Evolutionary conservation across 768 basidiomycete genomes (phyloP), one percentile per base, ranked within the genome.

Genomic region (Rhizopogon vesiculosus): DNA sequence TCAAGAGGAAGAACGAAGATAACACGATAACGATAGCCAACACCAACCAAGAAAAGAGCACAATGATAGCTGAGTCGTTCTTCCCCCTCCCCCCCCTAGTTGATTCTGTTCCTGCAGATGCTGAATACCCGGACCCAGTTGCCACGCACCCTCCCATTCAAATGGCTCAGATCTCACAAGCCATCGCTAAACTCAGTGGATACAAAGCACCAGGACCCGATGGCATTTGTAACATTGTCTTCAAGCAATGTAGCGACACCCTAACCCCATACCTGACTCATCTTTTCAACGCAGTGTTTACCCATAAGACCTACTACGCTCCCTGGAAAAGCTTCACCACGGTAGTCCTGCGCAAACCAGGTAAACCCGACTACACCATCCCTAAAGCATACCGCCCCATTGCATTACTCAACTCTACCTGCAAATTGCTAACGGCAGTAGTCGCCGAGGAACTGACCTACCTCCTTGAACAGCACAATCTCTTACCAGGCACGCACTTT

Each of bases 301-400:
- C 29, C 6, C 56, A 66, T 2, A 9, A 51, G 3, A 42, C 48
- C 15, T 67, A 60, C 44, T 61, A 58, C 5, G 18, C 39, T 0
- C 29, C 54, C 12, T 71, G 65, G 74, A 58, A 58, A 38, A 42
- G 59, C 0, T 72, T 62, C 39, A 66, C 53, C 1, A 73, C 69
- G 13, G 56, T 69, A 0, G 65, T 75, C 0, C 58, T 76, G 0
- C 53, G 66, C 1, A 78, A 80, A 55, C 75, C 74, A 0, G 71
- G 72, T 0, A 69, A 69, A 38, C 54, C 67, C 1, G 57, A 67
- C 56, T 79, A 80, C 60, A 31, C 61, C 0, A 29, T 63, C 0
- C 52, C 75, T 0, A 72, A 70, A 38, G 66, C 74, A 0, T 74
- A 73, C 46, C 51, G 71, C 0, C 78, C 76, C 0, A 75, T 79